Base-by-base conservation (phyloP, 2,329 filamentous ascomycete genomes). In the Epichloe uncinata region DNA sequence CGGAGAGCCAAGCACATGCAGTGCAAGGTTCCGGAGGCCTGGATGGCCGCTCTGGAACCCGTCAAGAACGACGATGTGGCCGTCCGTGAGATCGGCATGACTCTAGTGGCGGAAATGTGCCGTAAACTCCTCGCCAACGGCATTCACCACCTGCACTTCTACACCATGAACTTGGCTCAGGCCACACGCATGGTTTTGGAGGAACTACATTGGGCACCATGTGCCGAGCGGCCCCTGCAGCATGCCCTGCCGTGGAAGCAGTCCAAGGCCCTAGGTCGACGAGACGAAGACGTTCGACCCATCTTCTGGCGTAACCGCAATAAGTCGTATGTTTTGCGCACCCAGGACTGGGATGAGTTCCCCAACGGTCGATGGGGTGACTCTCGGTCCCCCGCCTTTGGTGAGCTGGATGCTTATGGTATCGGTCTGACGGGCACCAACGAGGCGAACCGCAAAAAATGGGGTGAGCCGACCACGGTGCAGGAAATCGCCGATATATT, bases 231-330 rank as follows among this genome's bases (percentile, higher is more conserved):
- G 33, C 88, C 90, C 3, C 73, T 89, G 48, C 87, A 91, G 66
- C 91, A 93, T 61, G 80, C 89, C n/a, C 76, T 98, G 15, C 93
- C 93, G 6, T 98, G 94, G 91, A 85, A 94, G 64, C 88, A 94
- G 62, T 97, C 91, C 38, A 84, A 97, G 52, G 90, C 84, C 42
- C 79, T 95, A 55, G 87, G 89, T 48, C 82, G 93, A 45, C 80
- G 91, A 60, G 87, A 87, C 45, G 93, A 98, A 70, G 95, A 96
- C 62, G 93, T 98, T 42, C 87, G 93, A 48, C 93, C 93, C 35
- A 95, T 98, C 58, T 98, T 98, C 77, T 98, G 93, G 93, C 84
- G 91, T 59, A 96, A 97, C 70, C 82, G 93, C 52, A 93, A 95
- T 69, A 89, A 93, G 63, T 95, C 90, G 4, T 98, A 98, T 61